phyloP scores from a whole-genome alignment of 306 rosid genomes.

The Lotus japonicus region DNA sequence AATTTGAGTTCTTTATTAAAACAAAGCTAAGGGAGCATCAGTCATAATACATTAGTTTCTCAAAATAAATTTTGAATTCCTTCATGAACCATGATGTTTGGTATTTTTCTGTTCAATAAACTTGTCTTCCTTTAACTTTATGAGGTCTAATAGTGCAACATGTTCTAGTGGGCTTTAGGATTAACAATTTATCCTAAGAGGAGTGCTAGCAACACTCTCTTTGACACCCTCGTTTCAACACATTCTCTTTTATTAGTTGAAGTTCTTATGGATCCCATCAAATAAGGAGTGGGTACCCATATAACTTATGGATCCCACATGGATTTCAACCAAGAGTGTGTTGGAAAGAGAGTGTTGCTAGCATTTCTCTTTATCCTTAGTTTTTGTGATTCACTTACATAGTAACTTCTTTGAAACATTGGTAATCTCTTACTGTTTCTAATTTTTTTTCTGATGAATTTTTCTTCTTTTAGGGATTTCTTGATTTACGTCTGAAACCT shows the following conservation, averaged over 20 bases:
- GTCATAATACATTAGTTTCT: neutral
- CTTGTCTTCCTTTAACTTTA: neutral
- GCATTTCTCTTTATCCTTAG: neutral
- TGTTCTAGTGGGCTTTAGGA: neutral
- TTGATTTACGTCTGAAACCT: slow-evolving; percentile 66
- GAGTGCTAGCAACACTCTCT: too few species aligned
- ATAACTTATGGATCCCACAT: too few species aligned
- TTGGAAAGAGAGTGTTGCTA: too few species aligned
- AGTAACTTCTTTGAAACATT: neutral
- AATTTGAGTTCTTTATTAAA: too few species aligned
- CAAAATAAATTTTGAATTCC: neutral
- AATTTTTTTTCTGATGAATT: neutral
- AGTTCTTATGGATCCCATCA: too few species aligned
- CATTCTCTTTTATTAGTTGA: too few species aligned
- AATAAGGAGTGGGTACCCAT: too few species aligned
- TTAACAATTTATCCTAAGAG: neutral
- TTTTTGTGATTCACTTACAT: neutral
- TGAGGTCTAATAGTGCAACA: neutral
- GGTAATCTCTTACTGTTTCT: neutral
- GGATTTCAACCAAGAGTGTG: too few species aligned
- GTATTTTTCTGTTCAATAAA: slow-evolving; percentile 1
- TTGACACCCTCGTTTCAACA: too few species aligned
- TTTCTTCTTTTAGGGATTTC: slow-evolving; percentile 64
- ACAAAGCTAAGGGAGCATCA: too few species aligned
- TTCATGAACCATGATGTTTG: neutral